A percentile compares a stretch with the other conserved stretches of the same genome.
Evolutionary conservation across 495 filamentous ascomycete species (phyloP).

Genomic region (Neurospora terricola): DNA sequence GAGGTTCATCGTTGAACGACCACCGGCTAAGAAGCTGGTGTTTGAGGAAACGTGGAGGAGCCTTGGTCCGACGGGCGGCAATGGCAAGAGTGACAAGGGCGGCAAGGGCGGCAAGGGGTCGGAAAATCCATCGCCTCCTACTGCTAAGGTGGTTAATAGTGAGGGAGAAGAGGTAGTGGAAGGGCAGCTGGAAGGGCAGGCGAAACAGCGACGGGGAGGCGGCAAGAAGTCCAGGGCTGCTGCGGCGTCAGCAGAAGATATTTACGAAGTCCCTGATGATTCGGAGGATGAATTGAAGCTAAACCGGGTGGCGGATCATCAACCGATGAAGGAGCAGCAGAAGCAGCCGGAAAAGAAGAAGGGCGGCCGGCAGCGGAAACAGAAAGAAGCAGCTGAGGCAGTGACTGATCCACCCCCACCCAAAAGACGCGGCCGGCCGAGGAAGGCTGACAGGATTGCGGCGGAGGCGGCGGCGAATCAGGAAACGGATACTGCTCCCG

Average conservation of each 20-base stretch:
- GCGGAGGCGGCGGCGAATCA: slow-evolving; percentile 2
- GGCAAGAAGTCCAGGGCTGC: background rate
- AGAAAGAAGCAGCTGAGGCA: background rate
- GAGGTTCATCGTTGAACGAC: background rate
- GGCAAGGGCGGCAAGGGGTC: background rate
- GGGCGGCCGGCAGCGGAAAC: background rate
- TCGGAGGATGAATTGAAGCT: slow-evolving; percentile 25
- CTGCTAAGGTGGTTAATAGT: background rate
- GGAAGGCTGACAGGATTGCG: slow-evolving; percentile 1
- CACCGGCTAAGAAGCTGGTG: background rate
- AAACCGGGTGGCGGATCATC: background rate
- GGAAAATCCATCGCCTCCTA: background rate
- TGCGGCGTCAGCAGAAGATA: slow-evolving; percentile 4
- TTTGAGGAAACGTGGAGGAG: background rate
- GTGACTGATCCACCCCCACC: background rate
- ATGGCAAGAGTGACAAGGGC: background rate
- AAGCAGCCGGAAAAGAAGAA: background rate
- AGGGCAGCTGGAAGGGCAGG: background rate
- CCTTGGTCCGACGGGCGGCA: background rate
- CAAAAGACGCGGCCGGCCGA: slow-evolving; percentile 14
- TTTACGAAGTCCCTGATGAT: slow-evolving; percentile 36
- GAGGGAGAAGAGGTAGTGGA: background rate
- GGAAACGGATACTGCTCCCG: background rate
- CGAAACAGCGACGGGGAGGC: background rate
- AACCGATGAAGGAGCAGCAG: background rate